Base-by-base conservation (phyloP, 2,329 filamentous ascomycete species). In the Zymoseptoria passerinii region DNA sequence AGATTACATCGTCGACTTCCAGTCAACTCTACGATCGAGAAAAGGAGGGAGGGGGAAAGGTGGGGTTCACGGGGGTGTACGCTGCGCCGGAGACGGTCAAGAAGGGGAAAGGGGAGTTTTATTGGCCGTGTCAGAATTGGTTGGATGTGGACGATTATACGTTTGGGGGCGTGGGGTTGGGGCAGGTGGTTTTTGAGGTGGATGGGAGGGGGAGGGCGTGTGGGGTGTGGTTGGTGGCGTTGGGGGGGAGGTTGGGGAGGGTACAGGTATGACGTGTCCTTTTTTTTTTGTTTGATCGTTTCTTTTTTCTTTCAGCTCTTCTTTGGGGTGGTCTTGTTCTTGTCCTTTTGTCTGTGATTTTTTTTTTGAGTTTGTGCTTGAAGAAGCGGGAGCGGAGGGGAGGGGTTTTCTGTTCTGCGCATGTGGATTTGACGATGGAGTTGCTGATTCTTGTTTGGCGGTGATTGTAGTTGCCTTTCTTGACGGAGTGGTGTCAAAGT, bases 1-100 rank as follows among this genome's bases (percentile, higher is more conserved):
- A n/a, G 55, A 55, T 18, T 35, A 59, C 8, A 54, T 55, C 2
- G 55, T 62, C n/a, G 63, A 61, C 10, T 61, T 69, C 8, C 63
- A 68, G 67, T n/a, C 62, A 69, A 49, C 53, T 71, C 1, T 60
- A 63, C 27, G 56, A 59, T 16, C 29, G 50, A 23, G 63, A 58
- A 7, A 55, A 58, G 6, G n/a, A n/a, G n/a, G n/a, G n/a, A n/a
- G n/a, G n/a, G n/a, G 52, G 19, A 5, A 48, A 59, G 27, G 48
- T 58, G 20, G 59, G 60, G 1, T 65, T 65, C 54, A 56, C 58
- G n/a, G 59, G 61, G 1, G 55, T 63, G 10, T 63, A 61, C 52
- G 58, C 63, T 52, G 40, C 50, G 18, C 54, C 54, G 8, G 40
- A 57, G 58, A n/a, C 61, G 58, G 53, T 56, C n/a, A n/a, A n/a